Evolutionary conservation across 2,329 filamentous ascomycete genomes (phyloP).

Genomic region (Blastomyces gilchristii): DNA sequence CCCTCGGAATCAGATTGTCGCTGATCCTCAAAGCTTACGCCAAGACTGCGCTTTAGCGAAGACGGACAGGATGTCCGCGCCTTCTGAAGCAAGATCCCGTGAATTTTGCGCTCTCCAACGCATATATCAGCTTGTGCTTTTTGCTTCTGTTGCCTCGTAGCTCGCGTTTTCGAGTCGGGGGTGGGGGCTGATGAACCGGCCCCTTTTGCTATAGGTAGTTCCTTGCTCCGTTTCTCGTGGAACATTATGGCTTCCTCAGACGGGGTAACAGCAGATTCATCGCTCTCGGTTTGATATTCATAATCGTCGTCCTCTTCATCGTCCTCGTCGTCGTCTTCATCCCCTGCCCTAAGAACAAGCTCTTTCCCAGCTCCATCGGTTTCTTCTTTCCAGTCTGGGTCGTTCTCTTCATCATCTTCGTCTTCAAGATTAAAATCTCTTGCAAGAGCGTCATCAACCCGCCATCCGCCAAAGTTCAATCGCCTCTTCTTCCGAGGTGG

Average conservation of each 20-base stretch:
- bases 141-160: background rate
- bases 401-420: constrained; percentile 24
- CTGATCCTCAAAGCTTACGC: constrained; percentile 26
- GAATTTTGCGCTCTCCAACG: background rate
- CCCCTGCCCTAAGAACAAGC: constrained; percentile 17
- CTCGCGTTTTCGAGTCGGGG: background rate
- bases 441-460: constrained; percentile 20
- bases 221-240: background rate
- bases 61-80: constrained; percentile 12
- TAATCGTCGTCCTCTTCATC: constrained; percentile 24
- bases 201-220: constrained; percentile 11
- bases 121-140: background rate
- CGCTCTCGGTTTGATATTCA: constrained; percentile 27
- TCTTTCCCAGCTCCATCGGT: constrained; percentile 16
- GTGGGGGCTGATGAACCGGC: constrained; percentile 13
- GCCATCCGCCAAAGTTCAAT: constrained; percentile 30
- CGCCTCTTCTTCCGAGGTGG: constrained; percentile 66
- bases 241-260: constrained; percentile 30
- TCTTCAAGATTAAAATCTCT: constrained; percentile 17
- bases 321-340: constrained; percentile 23
- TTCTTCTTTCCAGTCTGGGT: constrained; percentile 16
- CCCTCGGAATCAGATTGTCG: constrained; percentile 8
- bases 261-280: constrained; percentile 37
- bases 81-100: constrained; percentile 1
- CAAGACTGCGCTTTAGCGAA: constrained; percentile 24